phyloP scores from a whole-genome alignment of 345 rosid species.

The Lepidium sativum region DNA sequence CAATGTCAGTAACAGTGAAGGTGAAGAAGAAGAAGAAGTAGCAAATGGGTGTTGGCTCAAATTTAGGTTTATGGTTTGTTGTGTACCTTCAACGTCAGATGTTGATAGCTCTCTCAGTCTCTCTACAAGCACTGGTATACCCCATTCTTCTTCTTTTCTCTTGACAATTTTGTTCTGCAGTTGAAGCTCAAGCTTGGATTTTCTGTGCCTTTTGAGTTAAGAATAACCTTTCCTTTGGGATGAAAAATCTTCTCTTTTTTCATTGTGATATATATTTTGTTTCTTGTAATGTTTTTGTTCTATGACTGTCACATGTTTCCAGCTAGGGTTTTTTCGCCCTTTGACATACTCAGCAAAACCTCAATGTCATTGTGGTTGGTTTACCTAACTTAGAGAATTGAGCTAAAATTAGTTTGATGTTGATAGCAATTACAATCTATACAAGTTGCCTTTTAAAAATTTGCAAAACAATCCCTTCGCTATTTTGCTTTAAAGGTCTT shows the following conservation, averaged over 20 bases:
- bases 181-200: background rate
- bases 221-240: background rate
- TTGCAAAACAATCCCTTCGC: too few species aligned
- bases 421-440: background rate
- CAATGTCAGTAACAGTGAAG: conserved; percentile 17
- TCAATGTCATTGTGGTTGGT: conserved; percentile 12
- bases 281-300: background rate
- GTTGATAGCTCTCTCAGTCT: conserved; percentile 59
- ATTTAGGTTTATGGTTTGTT: conserved; percentile 50
- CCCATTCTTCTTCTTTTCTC: background rate
- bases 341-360: conserved; percentile 2
- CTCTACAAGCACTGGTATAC: conserved; percentile 42
- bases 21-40: conserved; percentile 26
- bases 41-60: conserved; percentile 59
- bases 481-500: too few species aligned
- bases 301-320: background rate
- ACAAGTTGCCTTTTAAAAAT: background rate
- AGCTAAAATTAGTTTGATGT: background rate
- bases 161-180: background rate
- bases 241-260: background rate
- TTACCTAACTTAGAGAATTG: conserved; percentile 14
- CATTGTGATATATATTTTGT: too few species aligned
- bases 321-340: conserved; percentile 4
- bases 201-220: background rate
- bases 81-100: conserved; percentile 68